Conservation (phyloP, 192 early-diverging fungal genomes). For the Coemansia sp. region DNA sequence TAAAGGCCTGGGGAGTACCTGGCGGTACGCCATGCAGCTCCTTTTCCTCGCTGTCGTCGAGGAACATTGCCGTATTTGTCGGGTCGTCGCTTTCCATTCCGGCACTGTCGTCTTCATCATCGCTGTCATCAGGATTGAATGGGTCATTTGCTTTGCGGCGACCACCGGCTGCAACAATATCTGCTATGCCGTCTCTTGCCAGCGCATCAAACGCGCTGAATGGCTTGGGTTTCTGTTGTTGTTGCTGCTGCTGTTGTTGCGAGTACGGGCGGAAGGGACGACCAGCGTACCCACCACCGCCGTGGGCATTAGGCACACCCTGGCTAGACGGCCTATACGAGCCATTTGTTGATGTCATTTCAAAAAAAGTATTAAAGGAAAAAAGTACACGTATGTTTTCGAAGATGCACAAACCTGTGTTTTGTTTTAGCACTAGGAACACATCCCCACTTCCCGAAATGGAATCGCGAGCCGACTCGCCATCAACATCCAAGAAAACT, state of each 20-base stretch:
- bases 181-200: constrained; percentile 5
- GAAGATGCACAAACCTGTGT: neutral
- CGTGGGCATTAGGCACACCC: neutral
- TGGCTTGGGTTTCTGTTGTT: neutral
- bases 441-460: neutral
- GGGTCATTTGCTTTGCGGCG: neutral
- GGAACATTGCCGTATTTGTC: constrained; percentile 50
- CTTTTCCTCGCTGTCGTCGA: constrained; percentile 45
- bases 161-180: neutral
- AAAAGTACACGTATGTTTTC: neutral
- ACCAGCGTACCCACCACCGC: neutral
- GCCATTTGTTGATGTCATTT: neutral
- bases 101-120: neutral
- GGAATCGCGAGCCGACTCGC: constrained; percentile 2
- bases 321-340: neutral
- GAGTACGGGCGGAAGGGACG: neutral
- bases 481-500: neutral
- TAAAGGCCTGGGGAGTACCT: constrained; percentile 36
- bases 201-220: neutral
- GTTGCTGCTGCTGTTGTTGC: neutral
- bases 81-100: constrained; percentile 35
- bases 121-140: constrained; percentile 14
- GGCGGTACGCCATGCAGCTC: constrained; percentile 35
- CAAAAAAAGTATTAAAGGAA: neutral
- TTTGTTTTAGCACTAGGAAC: neutral